These are phyloP conservation scores for Hyaloscypha bicolor DNA, from an alignment of 495 filamentous ascomycete species.

Conservation along the genomic window DNA sequence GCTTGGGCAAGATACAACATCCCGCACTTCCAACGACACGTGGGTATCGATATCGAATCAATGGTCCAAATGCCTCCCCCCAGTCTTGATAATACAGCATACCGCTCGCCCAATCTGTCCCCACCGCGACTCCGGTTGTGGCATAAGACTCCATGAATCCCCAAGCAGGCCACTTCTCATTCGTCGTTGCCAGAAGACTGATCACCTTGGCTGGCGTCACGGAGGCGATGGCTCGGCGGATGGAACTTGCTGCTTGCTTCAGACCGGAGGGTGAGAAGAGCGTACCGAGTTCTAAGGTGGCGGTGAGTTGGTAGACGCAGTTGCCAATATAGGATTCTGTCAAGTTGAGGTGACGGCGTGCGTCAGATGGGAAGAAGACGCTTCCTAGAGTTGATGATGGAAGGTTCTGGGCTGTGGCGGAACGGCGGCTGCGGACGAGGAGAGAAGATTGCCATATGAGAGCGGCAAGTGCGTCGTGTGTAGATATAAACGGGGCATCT, in stretches of 20 bases:
- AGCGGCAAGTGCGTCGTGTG: conserved; percentile 15
- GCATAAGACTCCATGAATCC: neutral
- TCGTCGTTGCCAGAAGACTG: conserved; percentile 2
- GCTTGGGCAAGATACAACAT: conserved; percentile 16
- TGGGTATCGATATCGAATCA: conserved; percentile 19
- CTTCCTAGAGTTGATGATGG: conserved; percentile 7
- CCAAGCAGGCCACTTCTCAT: conserved; percentile 15
- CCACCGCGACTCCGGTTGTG: conserved; percentile 16
- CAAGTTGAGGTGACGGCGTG: conserved; percentile 13
- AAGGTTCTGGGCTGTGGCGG: neutral
- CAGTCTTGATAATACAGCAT: conserved; percentile 15
- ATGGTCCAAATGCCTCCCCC: conserved; percentile 14
- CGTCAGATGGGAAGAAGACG: conserved; percentile 21
- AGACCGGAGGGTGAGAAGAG: conserved; percentile 17
- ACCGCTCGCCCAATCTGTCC: conserved; percentile 20
- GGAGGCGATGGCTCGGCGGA: conserved; percentile 13
- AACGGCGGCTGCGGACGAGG: conserved; percentile 17
- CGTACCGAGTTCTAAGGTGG: neutral
- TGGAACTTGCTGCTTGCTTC: neutral
- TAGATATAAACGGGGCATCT: conserved; percentile 10
- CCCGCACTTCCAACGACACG: neutral
- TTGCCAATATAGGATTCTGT: conserved; percentile 17
- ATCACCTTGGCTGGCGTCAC: conserved; percentile 3
- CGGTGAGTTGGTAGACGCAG: conserved; percentile 18
- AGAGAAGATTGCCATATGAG: conserved; percentile 14